A percentile compares a stretch with the other conserved stretches of the same genome.
phyloP scores from a whole-genome alignment of 2,329 filamentous ascomycete species.

The Tolypocladium tundrense region DNA sequence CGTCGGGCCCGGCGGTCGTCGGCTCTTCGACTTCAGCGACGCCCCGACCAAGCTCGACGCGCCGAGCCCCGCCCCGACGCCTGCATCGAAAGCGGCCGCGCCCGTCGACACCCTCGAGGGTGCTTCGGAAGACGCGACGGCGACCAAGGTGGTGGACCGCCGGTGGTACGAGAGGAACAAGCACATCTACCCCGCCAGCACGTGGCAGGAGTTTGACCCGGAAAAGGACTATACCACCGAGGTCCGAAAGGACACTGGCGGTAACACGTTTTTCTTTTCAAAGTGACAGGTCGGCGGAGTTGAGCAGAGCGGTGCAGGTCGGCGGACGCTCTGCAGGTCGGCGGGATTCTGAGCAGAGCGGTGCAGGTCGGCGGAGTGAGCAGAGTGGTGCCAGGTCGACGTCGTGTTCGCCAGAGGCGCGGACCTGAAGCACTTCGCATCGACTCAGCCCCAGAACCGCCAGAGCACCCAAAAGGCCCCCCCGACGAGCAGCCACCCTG shows the following conservation, averaged over 20 bases:
- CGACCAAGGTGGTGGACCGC: conserved; percentile 91
- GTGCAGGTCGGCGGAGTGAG: no score
- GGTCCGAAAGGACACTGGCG: conserved; percentile 71
- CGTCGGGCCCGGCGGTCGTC: conserved; percentile 57
- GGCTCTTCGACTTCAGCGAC: conserved; percentile 67
- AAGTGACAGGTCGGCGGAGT: conserved; percentile 11
- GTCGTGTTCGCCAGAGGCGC: no score
- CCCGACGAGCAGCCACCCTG: conserved; percentile 41
- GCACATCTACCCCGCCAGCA: conserved; percentile 92
- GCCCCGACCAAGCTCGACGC: conserved; percentile 20
- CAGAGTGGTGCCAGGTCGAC: no score
- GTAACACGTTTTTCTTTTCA: conserved; percentile 88
- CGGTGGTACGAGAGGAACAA: conserved; percentile 97
- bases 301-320: no score
- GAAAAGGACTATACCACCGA: conserved; percentile 74
- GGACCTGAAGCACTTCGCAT: neutral
- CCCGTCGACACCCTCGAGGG: conserved; percentile 58
- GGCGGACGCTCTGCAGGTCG: no score
- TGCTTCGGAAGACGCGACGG: conserved; percentile 60
- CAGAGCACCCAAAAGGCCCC: conserved; percentile 23
- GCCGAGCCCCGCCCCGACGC: neutral
- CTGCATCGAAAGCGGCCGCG: conserved; percentile 26
- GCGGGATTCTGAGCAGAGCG: no score
- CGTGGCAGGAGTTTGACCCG: conserved; percentile 92
- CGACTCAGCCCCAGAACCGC: conserved; percentile 21